Conservation (phyloP, 805 yeast species). For the Pichia occidentalis region DNA sequence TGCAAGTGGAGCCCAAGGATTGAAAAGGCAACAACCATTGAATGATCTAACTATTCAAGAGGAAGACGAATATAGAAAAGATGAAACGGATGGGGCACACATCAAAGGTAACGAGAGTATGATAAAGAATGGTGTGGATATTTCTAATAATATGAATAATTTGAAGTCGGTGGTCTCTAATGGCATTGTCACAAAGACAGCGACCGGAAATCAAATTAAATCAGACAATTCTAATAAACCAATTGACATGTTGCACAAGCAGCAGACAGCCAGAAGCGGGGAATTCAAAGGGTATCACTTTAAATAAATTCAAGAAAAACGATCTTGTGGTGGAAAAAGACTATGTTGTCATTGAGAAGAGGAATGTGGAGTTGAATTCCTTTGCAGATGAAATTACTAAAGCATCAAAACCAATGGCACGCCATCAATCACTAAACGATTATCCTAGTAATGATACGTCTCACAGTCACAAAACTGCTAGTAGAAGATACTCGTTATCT, state of each 20-base stretch:
- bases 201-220: constrained; percentile 1
- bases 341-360: constrained; percentile 90
- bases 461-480: no score
- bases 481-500: constrained; percentile 7
- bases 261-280: not conserved
- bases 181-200: constrained; percentile 1
- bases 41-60: constrained; percentile 11
- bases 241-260: constrained; percentile 12
- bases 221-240: constrained; percentile 1
- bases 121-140: no score
- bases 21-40: constrained; percentile 3
- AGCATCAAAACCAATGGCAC: constrained; percentile 15
- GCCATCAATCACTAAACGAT: constrained; percentile 22
- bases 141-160: no score
- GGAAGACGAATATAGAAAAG: constrained; percentile 7
- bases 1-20: no score
- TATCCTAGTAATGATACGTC: constrained; percentile 13
- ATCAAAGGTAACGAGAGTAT: no score
- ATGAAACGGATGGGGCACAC: constrained; percentile 8
- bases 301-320: not conserved
- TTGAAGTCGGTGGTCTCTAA: constrained; percentile 4
- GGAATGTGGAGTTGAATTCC: constrained; percentile 92
- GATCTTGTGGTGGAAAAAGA: constrained; percentile 56
- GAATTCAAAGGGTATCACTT: not conserved
- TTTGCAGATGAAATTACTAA: constrained; percentile 86